Evolutionary conservation across 2,329 filamentous ascomycete species (phyloP).

Genomic region (Nemania diffusa): DNA sequence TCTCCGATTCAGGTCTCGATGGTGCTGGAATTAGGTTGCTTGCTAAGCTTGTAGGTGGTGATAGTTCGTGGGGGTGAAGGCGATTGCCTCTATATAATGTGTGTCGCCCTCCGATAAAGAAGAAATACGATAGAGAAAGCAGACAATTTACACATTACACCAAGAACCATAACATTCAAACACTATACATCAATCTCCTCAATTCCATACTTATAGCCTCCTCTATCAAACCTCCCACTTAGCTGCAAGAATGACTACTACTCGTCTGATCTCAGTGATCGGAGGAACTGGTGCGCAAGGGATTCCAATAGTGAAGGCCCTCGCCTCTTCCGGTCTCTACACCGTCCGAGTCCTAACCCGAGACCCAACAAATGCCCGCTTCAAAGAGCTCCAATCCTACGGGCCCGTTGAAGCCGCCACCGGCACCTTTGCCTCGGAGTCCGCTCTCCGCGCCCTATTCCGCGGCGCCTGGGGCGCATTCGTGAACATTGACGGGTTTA

Average conservation of each 20-base stretch:
- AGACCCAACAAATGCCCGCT: slow-evolving; percentile 20
- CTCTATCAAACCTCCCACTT: not conserved
- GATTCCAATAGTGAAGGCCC: slow-evolving; percentile 16
- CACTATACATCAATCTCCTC: not conserved
- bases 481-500: slow-evolving; percentile 23
- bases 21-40: not conserved
- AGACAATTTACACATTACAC: no score
- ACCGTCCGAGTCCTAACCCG: slow-evolving; percentile 12
- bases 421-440: slow-evolving; percentile 20
- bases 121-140: not conserved
- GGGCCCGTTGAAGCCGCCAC: slow-evolving; percentile 11
- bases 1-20: not conserved
- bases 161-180: not conserved
- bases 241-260: slow-evolving; percentile 6
- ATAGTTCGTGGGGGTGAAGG: not conserved
- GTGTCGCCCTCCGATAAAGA: not conserved
- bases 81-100: not conserved
- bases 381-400: slow-evolving; percentile 22
- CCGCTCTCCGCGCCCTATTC: slow-evolving; percentile 5
- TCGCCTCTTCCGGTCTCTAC: slow-evolving; percentile 20
- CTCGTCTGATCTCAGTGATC: slow-evolving; percentile 11
- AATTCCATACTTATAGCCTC: not conserved
- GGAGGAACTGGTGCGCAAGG: slow-evolving; percentile 17
- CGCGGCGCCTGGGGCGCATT: slow-evolving; percentile 21
- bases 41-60: not conserved